phyloP scores from a whole-genome alignment of 768 basidiomycete species.

The Hirschioporus abietinus region DNA sequence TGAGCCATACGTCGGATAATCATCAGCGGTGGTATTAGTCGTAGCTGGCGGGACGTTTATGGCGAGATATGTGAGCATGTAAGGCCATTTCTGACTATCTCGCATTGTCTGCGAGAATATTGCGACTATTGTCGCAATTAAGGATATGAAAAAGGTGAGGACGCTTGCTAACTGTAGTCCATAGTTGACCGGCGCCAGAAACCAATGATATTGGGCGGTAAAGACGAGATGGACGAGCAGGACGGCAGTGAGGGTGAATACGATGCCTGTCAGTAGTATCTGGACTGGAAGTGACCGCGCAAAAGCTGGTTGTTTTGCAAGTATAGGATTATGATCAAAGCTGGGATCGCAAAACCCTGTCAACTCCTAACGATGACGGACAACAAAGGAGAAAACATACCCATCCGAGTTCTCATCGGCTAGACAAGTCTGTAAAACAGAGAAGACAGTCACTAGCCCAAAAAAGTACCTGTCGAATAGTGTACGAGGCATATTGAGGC shows the following conservation, averaged over 20 bases:
- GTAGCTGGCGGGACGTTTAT: conserved; percentile 65
- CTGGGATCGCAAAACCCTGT: background rate
- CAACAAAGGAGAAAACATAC: background rate
- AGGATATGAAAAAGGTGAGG: conserved; percentile 68
- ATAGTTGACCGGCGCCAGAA: conserved; percentile 90
- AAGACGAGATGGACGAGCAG: conserved; percentile 91
- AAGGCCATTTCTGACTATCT: conserved; percentile 82
- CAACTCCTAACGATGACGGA: background rate
- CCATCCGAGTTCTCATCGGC: background rate
- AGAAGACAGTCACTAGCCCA: background rate
- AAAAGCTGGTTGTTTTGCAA: conserved; percentile 72
- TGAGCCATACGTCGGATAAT: background rate
- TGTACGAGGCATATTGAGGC: background rate
- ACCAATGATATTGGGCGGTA: conserved; percentile 94
- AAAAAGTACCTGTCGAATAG: background rate
- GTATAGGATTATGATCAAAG: conserved; percentile 53
- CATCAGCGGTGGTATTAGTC: conserved; percentile 21
- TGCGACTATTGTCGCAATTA: conserved; percentile 72
- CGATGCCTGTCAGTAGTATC: conserved; percentile 78
- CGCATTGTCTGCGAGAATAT: conserved; percentile 53
- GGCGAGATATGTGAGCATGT: conserved; percentile 91
- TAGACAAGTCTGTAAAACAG: background rate
- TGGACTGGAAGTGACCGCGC: conserved; percentile 89
- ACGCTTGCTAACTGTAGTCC: conserved; percentile 84
- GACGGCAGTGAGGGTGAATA: conserved; percentile 77